phyloP scores from a whole-genome alignment of 1,284 basidiomycete species.

The Apiotrichum gracile region DNA sequence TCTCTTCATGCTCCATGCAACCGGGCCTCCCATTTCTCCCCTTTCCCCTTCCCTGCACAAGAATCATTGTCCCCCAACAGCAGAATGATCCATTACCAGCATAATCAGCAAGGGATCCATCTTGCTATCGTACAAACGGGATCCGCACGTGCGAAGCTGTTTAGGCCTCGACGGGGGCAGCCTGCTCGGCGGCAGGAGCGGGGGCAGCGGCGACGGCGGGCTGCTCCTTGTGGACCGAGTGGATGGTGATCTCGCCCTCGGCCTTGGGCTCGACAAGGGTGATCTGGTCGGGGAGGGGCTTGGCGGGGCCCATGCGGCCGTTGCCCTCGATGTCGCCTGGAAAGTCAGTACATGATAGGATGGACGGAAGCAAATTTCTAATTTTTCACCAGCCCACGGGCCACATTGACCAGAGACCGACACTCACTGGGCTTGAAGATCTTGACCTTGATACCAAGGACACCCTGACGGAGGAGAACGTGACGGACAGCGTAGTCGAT shows the following conservation, averaged over 20 bases:
- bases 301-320: slow-evolving; percentile 78
- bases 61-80: too few relatives aligned
- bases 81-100: not conserved
- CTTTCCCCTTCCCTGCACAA: too few relatives aligned
- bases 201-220: slow-evolving; percentile 25
- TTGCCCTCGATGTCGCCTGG: slow-evolving; percentile 93
- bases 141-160: too few relatives aligned
- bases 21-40: too few relatives aligned
- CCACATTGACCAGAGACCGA: too few relatives aligned
- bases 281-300: slow-evolving; percentile 94
- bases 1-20: too few relatives aligned
- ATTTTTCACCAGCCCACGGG: too few relatives aligned
- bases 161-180: not conserved
- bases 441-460: slow-evolving; percentile 99
- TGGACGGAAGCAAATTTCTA: too few relatives aligned
- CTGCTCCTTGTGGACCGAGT: slow-evolving; percentile 46
- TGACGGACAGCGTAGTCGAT: slow-evolving; percentile 98
- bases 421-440: slow-evolving; percentile 99
- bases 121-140: not conserved
- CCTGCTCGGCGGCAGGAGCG: slow-evolving; percentile 12
- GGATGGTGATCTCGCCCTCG: slow-evolving; percentile 51
- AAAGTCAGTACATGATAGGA: too few relatives aligned
- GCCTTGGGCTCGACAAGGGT: slow-evolving; percentile 72
- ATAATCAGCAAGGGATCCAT: not conserved
- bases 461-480: slow-evolving; percentile 98